Conservation (phyloP, 225 moss, liverwort and hornwort genomes). For the Takakia lepidozioides region DNA sequence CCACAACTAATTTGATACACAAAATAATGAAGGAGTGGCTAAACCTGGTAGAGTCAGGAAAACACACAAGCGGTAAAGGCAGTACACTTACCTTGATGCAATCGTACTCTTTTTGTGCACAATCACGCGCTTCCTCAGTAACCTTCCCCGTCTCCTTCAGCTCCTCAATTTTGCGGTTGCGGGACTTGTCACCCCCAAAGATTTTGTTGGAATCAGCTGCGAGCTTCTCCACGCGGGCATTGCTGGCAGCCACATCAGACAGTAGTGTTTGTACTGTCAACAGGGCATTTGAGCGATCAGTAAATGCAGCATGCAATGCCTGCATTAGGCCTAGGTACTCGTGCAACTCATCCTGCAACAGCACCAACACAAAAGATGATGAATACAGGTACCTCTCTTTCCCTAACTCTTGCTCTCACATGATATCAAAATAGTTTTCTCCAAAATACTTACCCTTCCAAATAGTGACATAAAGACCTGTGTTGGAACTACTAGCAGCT, state of each 20-base stretch:
- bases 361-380: too few relatives aligned
- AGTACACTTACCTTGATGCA: constrained; percentile 58
- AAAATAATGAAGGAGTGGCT: too few relatives aligned
- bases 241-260: constrained; percentile 66
- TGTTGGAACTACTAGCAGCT: too few relatives aligned
- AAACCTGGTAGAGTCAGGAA: neutral
- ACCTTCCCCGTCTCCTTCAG: constrained; percentile 68
- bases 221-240: constrained; percentile 72
- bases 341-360: constrained; percentile 94
- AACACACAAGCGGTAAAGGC: neutral
- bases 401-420: too few relatives aligned
- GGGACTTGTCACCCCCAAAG: constrained; percentile 85
- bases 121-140: constrained; percentile 68
- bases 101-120: constrained; percentile 76
- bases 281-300: constrained; percentile 77
- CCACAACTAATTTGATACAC: too few relatives aligned
- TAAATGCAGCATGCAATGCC: constrained; percentile 70
- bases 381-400: too few relatives aligned
- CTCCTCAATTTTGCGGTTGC: constrained; percentile 75
- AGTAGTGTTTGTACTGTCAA: constrained; percentile 90
- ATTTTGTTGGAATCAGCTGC: constrained; percentile 74
- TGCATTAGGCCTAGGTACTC: constrained; percentile 98
- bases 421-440: too few relatives aligned
- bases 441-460: too few relatives aligned
- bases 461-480: too few relatives aligned